These are phyloP conservation scores for Hypoxylon sp. DNA, from an alignment of 2,329 filamentous ascomycete species.

Conservation along the genomic window DNA sequence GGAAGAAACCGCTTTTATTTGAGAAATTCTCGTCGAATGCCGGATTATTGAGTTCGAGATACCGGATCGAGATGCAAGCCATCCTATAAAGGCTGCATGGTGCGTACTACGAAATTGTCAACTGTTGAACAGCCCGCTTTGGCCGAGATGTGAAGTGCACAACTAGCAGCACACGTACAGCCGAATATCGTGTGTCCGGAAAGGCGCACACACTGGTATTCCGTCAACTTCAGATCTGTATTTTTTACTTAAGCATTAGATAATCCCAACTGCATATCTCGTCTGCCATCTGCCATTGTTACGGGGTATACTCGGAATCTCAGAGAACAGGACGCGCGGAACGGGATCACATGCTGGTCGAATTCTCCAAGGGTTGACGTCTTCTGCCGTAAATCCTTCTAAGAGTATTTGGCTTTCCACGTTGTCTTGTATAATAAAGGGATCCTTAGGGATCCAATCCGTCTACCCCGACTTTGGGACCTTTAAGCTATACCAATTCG, in stretches of 20 bases:
- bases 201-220: not conserved
- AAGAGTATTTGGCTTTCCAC: conserved; percentile 9
- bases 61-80: not conserved
- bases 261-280: conserved; percentile 5
- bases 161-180: conserved; percentile 13
- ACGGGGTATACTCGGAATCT: conserved; percentile 5
- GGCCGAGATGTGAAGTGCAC: not conserved
- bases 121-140: not conserved
- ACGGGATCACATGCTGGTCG: conserved; percentile 2
- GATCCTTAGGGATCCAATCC: not conserved
- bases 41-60: not conserved
- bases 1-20: conserved; percentile 1
- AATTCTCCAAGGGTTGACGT: not conserved
- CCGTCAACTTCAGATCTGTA: not conserved
- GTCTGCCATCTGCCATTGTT: conserved; percentile 1
- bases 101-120: not conserved
- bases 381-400: not conserved
- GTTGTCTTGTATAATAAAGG: not conserved
- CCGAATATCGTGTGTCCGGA: not conserved
- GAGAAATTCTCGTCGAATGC: not conserved
- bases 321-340: conserved; percentile 7
- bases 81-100: not conserved
- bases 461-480: not conserved
- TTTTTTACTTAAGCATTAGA: not conserved
- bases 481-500: not conserved